A percentile compares a stretch with the other conserved stretches of the same genome.
Evolutionary conservation across 2,329 filamentous ascomycete genomes (phyloP).

Genomic region (Clarireedia hainanense): DNA sequence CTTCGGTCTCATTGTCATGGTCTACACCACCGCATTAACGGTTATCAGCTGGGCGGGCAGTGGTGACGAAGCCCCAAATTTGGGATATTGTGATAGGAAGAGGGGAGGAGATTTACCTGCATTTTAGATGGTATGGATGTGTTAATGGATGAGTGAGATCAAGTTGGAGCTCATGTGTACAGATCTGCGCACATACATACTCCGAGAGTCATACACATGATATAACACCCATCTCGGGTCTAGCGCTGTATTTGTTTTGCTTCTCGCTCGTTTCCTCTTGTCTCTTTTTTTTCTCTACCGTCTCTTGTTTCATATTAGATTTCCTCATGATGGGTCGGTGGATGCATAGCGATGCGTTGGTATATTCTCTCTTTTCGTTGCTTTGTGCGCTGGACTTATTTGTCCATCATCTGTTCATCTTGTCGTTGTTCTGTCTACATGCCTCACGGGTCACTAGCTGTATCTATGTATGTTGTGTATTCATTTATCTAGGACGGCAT

Average conservation of each 20-base stretch:
- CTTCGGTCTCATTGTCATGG: conserved; percentile 81
- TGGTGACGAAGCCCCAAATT: conserved; percentile 37
- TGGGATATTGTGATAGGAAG: conserved; percentile 54
- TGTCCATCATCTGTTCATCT: neutral
- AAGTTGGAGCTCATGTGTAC: neutral
- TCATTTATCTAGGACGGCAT: too few species aligned
- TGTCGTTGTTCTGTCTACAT: neutral
- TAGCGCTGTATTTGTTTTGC: neutral
- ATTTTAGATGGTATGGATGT: neutral
- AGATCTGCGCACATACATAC: neutral
- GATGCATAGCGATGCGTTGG: conserved; percentile 7
- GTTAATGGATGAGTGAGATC: neutral
- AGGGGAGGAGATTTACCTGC: conserved; percentile 2
- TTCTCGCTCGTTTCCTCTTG: neutral
- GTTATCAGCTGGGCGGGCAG: conserved; percentile 76
- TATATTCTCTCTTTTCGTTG: neutral
- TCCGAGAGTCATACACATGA: too few species aligned
- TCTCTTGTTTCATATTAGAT: conserved; percentile 2
- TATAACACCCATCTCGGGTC: neutral
- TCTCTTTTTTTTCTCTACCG: neutral
- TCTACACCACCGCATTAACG: conserved; percentile 83
- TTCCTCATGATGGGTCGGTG: neutral
- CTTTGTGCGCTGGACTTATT: neutral
- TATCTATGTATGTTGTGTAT: too few species aligned
- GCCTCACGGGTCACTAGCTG: neutral